A percentile compares a stretch with the other conserved stretches of the same genome.
These are phyloP conservation scores for Discostella stelligeroides DNA, from an alignment of 108 stramenopile genomes.

Conservation along the genomic window DNA sequence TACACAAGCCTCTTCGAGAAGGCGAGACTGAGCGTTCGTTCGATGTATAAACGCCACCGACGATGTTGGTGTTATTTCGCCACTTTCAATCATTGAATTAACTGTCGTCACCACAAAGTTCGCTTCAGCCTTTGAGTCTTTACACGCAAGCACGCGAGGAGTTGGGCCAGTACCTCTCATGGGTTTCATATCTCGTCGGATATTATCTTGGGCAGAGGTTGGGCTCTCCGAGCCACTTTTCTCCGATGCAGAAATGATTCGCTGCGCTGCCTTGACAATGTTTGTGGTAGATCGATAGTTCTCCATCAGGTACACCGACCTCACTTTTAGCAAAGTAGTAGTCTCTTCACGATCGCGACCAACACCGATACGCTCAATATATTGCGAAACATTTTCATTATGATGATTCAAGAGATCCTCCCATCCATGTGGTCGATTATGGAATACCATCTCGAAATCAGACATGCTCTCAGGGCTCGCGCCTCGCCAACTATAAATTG, in stretches of 20 bases:
- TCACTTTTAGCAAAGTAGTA: conserved; percentile 37
- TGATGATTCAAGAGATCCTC: conserved; percentile 24
- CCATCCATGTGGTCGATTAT: conserved; percentile 34
- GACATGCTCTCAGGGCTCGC: conserved; percentile 72
- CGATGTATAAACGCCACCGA: conserved; percentile 87
- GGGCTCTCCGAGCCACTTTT: neutral
- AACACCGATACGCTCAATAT: conserved; percentile 23
- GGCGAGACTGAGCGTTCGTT: conserved; percentile 90
- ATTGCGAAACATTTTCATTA: conserved; percentile 19
- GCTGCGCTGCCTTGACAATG: conserved; percentile 82
- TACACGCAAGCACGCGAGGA: conserved; percentile 71
- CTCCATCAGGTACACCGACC: conserved; percentile 79
- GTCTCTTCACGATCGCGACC: neutral
- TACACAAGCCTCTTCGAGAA: conserved; percentile 91
- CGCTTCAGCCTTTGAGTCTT: conserved; percentile 73
- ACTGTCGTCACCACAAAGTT: conserved; percentile 71
- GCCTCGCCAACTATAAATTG: conserved; percentile 86
- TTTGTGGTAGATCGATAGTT: conserved; percentile 84
- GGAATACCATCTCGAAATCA: conserved; percentile 65
- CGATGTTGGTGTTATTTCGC: conserved; percentile 39
- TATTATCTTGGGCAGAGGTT: conserved; percentile 37
- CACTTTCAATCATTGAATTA: conserved; percentile 55
- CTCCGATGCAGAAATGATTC: conserved; percentile 62
- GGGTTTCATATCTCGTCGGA: conserved; percentile 76
- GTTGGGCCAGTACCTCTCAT: conserved; percentile 72